phyloP scores from a whole-genome alignment of 441 rosid genomes.

The Dalechampia spathulata region DNA sequence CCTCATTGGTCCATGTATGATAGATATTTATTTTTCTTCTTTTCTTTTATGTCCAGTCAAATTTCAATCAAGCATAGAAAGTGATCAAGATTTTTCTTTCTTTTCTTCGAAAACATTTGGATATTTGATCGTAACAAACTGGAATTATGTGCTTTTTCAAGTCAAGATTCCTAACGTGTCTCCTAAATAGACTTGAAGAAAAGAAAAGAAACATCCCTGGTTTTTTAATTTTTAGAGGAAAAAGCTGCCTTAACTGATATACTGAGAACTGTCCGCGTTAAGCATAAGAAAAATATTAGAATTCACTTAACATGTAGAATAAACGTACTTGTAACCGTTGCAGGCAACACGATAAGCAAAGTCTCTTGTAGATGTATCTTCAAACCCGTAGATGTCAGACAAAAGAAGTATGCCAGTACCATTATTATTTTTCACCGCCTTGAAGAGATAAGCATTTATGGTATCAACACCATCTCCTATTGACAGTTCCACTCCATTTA shows the following conservation, averaged over 20 bases:
- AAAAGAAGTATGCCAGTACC: conserved; percentile 59
- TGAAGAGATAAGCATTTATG: conserved; percentile 52
- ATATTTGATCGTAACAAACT: not conserved
- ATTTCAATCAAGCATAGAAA: not conserved
- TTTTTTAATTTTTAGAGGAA: not conserved
- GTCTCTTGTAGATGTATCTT: conserved; percentile 68
- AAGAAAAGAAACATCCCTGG: not conserved
- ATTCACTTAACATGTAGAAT: not conserved
- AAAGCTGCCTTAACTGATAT: not conserved
- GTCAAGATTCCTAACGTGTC: not conserved
- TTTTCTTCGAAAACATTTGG: not conserved
- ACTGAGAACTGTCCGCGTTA: not conserved
- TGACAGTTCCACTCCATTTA: conserved; percentile 53
- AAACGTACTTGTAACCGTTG: conserved; percentile 70
- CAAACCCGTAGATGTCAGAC: conserved; percentile 70
- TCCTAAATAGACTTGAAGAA: not conserved
- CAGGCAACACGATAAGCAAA: conserved; percentile 87
- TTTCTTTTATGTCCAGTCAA: not conserved
- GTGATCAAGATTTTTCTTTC: not conserved
- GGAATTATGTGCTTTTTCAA: not conserved
- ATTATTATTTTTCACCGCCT: conserved; percentile 73
- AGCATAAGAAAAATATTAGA: not conserved
- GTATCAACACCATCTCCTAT: conserved; percentile 43
- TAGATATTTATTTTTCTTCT: no score
- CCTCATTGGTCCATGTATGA: not conserved